Base-by-base conservation (phyloP, 2,329 filamentous ascomycete genomes). In the Lachnum nothofagi region DNA sequence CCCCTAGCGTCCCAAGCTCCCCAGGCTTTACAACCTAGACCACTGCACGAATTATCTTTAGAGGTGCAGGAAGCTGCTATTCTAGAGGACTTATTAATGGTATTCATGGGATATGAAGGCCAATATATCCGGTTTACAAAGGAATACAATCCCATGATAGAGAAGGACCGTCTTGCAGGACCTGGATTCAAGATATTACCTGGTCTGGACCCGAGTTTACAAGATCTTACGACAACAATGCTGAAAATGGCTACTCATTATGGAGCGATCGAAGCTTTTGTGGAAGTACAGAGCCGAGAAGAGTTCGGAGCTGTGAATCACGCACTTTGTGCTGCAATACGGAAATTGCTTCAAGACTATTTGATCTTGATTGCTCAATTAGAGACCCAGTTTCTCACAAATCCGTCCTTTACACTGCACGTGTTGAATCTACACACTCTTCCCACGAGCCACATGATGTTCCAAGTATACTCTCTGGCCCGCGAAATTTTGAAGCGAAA, bases 31-130 rank as follows among this genome's bases (percentile, higher is more conserved):
- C 83, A 88, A 37, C 86, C 87, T 1, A 72, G 72, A 42, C 75
- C 84, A 5, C 73, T 97, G 14, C 73, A 77, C 48, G 81, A 87
- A 49, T 71, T 97, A 51, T 82, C 83, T 0, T 72, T 94, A 23
- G 86, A 94, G 56, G 79, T 80, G 2, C 93, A 98, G 67, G 93
- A 98, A 70, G 80, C 83, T 20, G 86, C 82, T 7, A 85, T 98
- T 40, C 75, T 97, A 37, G 91, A 96, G 59, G 93, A 98, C 61
- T 70, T 98, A 14, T 70, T 97, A 29, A 96, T 91, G 64, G 90
- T 95, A 4, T 94, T 97, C 61, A 96, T 98, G 91, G 93, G 93
- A 20, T 95, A 90, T 56, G 93, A 98, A 69, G 93, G 93, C n/a
- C 90, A 95, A 67, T 97, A 97, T 65, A 87, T 98, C 53, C 86